These are phyloP conservation scores for Datisca glomerata DNA, from an alignment of 306 rosid genomes.

Conservation along the genomic window DNA sequence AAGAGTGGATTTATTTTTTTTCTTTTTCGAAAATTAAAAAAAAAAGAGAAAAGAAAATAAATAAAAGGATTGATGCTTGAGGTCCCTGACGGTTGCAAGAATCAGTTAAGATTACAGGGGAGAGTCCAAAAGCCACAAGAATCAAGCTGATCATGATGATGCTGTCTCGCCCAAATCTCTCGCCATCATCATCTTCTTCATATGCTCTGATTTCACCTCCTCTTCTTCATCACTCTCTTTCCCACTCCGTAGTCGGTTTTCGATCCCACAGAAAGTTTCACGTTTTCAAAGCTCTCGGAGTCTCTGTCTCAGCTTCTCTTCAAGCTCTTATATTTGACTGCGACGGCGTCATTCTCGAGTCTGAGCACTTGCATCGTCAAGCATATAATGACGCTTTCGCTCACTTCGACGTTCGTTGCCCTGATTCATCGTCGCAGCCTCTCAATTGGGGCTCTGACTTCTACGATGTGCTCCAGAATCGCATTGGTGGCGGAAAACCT, in stretches of 20 bases:
- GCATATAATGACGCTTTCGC: slow-evolving; percentile 82
- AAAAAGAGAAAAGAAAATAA: no score
- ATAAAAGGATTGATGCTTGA: slow-evolving; percentile 2
- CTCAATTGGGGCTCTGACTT: slow-evolving; percentile 64
- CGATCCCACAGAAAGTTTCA: slow-evolving; percentile 3
- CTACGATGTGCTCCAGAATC: slow-evolving; percentile 81
- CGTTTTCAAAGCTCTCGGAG: slow-evolving; percentile 18
- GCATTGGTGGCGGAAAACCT: slow-evolving; percentile 87
- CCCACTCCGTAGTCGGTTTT: slow-evolving; percentile 12
- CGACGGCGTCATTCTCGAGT: slow-evolving; percentile 84
- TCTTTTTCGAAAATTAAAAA: no score
- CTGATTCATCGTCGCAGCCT: slow-evolving; percentile 34
- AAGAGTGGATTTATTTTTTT: no score
- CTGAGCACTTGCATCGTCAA: slow-evolving; percentile 88
- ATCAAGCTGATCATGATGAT: slow-evolving; percentile 8
- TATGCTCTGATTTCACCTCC: slow-evolving; percentile 8
- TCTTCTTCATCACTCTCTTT: slow-evolving; percentile 20
- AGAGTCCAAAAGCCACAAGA: slow-evolving; percentile 34
- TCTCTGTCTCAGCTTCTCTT: slow-evolving; percentile 42
- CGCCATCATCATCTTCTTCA: slow-evolving; percentile 12
- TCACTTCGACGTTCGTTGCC: slow-evolving; percentile 58
- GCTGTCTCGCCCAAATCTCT: slow-evolving; percentile 20
- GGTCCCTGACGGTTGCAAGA: slow-evolving; percentile 20
- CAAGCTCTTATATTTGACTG: slow-evolving; percentile 86
- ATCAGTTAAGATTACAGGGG: slow-evolving; percentile 16